These are phyloP conservation scores for Suillus alpinus DNA, from an alignment of 768 basidiomycete genomes.

Conservation along the genomic window DNA sequence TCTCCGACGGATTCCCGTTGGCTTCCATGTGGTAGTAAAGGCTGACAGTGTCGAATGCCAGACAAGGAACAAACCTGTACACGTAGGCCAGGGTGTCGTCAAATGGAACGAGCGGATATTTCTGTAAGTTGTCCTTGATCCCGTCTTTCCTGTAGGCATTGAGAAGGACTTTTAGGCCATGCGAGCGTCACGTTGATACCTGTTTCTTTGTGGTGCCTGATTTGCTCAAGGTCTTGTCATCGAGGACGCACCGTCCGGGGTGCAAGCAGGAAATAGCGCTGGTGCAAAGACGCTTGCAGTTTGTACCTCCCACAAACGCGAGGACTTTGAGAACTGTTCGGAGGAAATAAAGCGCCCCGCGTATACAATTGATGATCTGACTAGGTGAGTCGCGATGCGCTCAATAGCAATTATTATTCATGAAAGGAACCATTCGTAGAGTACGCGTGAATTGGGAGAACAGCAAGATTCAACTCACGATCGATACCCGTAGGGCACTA, in stretches of 20 bases:
- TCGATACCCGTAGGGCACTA: background rate
- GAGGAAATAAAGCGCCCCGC: conserved; percentile 43
- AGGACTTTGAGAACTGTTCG: conserved; percentile 48
- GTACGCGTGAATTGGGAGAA: background rate
- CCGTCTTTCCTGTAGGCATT: too few species aligned
- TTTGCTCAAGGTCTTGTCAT: conserved; percentile 69
- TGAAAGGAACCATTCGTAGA: background rate
- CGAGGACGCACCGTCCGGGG: conserved; percentile 86
- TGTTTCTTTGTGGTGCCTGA: background rate
- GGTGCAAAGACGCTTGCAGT: conserved; percentile 78
- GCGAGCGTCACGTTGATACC: conserved; percentile 18
- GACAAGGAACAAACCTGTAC: too few species aligned
- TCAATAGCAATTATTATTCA: background rate
- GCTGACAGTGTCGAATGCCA: too few species aligned
- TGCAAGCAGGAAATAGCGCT: conserved; percentile 71
- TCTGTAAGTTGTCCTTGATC: too few species aligned
- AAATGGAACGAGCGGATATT: too few species aligned
- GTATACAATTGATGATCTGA: conserved; percentile 67
- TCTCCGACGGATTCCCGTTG: too few species aligned
- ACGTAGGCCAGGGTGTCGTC: too few species aligned
- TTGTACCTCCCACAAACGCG: conserved; percentile 72
- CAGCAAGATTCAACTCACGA: background rate
- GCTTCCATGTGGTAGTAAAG: too few species aligned
- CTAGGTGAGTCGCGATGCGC: conserved; percentile 43
- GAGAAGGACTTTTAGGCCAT: too few species aligned